A percentile compares a stretch with the other conserved stretches of the same genome.
Conservation (phyloP, 371 early-diverging fungal species). For the Mortierella sp. region DNA sequence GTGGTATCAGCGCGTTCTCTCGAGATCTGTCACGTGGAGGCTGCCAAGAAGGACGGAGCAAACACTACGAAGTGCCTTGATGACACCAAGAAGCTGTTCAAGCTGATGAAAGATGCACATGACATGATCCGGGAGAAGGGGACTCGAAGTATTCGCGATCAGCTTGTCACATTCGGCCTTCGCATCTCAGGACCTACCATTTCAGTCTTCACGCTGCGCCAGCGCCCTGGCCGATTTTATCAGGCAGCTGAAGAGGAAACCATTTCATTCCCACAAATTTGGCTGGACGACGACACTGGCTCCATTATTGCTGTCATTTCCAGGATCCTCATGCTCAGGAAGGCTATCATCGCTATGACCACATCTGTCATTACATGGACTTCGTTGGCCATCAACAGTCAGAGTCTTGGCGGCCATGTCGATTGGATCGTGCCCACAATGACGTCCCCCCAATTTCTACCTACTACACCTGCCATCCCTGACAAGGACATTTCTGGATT, state of each 20-base stretch:
- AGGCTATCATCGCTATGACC: conserved; percentile 7
- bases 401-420: conserved; percentile 2
- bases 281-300: conserved; percentile 2
- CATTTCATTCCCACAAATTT: conserved; percentile 10
- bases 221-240: conserved; percentile 14
- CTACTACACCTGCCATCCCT: neutral
- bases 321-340: conserved; percentile 11
- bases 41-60: conserved; percentile 19
- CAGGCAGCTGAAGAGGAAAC: conserved; percentile 14
- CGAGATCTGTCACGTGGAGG: conserved; percentile 18
- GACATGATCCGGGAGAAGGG: conserved; percentile 19
- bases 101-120: conserved; percentile 20
- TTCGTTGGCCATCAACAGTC: conserved; percentile 6
- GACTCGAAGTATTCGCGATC: conserved; percentile 10
- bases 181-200: conserved; percentile 18
- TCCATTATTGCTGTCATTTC: conserved; percentile 11
- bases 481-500: conserved; percentile 2
- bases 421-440: conserved; percentile 21
- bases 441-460: conserved; percentile 13
- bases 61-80: conserved; percentile 14
- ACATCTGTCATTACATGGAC: conserved; percentile 10
- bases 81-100: conserved; percentile 10
- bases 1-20: conserved; percentile 11
- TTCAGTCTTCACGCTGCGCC: conserved; percentile 15
- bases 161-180: conserved; percentile 8